Percentiles rank a stretch among this genome's conserved stretches.
Evolutionary conservation across 2,329 filamentous ascomycete species (phyloP).

Genomic region (Neonectria coccinea): DNA sequence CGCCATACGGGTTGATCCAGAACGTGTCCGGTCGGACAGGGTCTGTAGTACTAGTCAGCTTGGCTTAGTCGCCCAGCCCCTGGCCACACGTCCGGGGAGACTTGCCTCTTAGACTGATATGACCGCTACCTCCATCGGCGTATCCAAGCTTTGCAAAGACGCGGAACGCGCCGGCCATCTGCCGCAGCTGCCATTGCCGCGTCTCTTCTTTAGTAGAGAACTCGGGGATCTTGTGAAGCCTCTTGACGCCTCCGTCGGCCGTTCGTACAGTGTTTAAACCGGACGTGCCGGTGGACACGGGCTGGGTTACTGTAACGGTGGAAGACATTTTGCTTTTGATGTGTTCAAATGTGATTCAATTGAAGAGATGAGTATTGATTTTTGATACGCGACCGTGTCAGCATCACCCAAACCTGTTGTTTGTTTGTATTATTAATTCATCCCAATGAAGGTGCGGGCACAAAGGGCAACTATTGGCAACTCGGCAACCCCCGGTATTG

Average conservation of each 20-base stretch:
- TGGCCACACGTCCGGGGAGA: neutral
- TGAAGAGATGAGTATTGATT: neutral
- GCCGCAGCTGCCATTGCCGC: constrained; percentile 50
- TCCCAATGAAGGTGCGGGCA: neutral
- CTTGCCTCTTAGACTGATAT: constrained; percentile 55
- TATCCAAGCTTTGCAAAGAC: constrained; percentile 60
- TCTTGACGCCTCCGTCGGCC: constrained; percentile 30
- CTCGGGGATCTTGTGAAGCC: constrained; percentile 37
- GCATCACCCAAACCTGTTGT: neutral
- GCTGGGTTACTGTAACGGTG: constrained; percentile 20
- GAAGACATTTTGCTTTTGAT: constrained; percentile 29
- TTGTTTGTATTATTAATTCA: neutral
- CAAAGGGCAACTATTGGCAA: neutral
- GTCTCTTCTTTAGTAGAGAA: constrained; percentile 39
- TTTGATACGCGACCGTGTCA: neutral
- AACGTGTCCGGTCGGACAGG: constrained; percentile 51
- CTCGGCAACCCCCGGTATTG: constrained; percentile 32
- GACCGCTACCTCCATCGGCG: constrained; percentile 59
- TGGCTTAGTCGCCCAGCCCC: neutral
- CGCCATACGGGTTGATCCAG: constrained; percentile 69
- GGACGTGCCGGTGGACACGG: constrained; percentile 12
- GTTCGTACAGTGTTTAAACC: constrained; percentile 28
- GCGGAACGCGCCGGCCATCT: constrained; percentile 60
- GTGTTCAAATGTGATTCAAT: neutral
- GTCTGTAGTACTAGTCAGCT: constrained; percentile 42